These are phyloP conservation scores for Fusarium papillatum DNA, from an alignment of 2,329 filamentous ascomycete species.

Conservation along the genomic window DNA sequence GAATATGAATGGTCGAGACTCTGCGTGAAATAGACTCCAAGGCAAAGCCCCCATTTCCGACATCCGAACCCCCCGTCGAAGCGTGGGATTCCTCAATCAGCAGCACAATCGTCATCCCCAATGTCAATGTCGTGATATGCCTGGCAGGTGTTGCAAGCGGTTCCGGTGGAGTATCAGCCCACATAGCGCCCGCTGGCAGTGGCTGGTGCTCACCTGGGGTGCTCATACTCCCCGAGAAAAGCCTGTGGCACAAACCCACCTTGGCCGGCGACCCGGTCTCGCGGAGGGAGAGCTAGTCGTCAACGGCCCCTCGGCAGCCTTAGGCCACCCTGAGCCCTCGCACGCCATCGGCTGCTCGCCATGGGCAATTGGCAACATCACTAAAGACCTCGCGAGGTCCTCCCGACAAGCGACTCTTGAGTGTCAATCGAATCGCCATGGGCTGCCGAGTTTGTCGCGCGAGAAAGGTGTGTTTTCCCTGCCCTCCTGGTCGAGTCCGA, in stretches of 20 bases:
- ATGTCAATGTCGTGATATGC: constrained; percentile 43
- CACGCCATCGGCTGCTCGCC: constrained; percentile 47
- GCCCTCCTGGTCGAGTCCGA: constrained; percentile 3
- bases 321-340: constrained; percentile 41
- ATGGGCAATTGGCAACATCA: constrained; percentile 40
- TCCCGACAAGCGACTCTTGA: constrained; percentile 27
- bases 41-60: constrained; percentile 18
- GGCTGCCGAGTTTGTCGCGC: constrained; percentile 57
- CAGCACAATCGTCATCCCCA: constrained; percentile 37
- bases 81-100: constrained; percentile 21
- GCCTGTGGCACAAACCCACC: constrained; percentile 33
- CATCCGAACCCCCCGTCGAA: constrained; percentile 31
- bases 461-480: constrained; percentile 50
- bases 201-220: constrained; percentile 20
- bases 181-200: constrained; percentile 36
- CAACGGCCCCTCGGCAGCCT: constrained; percentile 40
- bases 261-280: constrained; percentile 31
- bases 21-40: neutral
- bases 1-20: constrained; percentile 9
- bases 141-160: constrained; percentile 32
- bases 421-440: constrained; percentile 46
- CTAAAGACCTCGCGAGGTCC: constrained; percentile 33
- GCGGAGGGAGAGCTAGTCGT: constrained; percentile 20
- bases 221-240: constrained; percentile 28
- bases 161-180: constrained; percentile 33